These are phyloP conservation scores for Tolypocladium capitatum DNA, from an alignment of 2,329 filamentous ascomycete genomes.

Conservation along the genomic window DNA sequence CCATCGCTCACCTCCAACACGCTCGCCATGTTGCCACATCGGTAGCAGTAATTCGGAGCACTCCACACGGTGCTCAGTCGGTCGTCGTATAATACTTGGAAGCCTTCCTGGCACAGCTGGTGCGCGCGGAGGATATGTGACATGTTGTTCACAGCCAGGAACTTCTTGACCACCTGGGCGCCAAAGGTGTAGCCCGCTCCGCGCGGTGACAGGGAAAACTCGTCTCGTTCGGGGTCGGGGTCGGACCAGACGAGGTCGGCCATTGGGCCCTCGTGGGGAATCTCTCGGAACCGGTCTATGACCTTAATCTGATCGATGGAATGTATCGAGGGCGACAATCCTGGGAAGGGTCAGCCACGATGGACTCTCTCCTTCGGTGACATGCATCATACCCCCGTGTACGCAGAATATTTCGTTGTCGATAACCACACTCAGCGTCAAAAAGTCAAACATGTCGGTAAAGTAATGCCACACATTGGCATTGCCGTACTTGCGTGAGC, in stretches of 20 bases:
- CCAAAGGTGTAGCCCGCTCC: conserved; percentile 97
- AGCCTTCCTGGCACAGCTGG: conserved; percentile 95
- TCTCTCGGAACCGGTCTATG: conserved; percentile 96
- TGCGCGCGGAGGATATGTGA: conserved; percentile 95
- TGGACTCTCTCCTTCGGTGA: background rate
- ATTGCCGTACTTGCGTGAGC: conserved; percentile 94
- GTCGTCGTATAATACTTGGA: conserved; percentile 93
- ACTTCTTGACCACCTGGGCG: conserved; percentile 95
- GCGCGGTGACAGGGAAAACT: conserved; percentile 86
- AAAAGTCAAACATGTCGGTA: conserved; percentile 98
- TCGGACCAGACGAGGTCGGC: conserved; percentile 99
- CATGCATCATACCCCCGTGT: conserved; percentile 53
- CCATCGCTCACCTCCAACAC: conserved; percentile 91
- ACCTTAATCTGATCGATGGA: conserved; percentile 99
- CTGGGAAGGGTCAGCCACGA: conserved; percentile 22
- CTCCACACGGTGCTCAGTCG: conserved; percentile 94
- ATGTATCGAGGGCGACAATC: conserved; percentile 80
- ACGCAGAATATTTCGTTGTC: conserved; percentile 99
- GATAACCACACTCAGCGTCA: conserved; percentile 93
- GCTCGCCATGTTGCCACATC: conserved; percentile 93
- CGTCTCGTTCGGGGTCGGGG: conserved; percentile 91
- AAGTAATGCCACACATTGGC: conserved; percentile 99
- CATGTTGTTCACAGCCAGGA: conserved; percentile 94
- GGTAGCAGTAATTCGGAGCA: conserved; percentile 89
- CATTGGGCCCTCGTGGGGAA: conserved; percentile 97